Conservation (phyloP, 139 green algal species). For the Tetraselmis striata region DNA sequence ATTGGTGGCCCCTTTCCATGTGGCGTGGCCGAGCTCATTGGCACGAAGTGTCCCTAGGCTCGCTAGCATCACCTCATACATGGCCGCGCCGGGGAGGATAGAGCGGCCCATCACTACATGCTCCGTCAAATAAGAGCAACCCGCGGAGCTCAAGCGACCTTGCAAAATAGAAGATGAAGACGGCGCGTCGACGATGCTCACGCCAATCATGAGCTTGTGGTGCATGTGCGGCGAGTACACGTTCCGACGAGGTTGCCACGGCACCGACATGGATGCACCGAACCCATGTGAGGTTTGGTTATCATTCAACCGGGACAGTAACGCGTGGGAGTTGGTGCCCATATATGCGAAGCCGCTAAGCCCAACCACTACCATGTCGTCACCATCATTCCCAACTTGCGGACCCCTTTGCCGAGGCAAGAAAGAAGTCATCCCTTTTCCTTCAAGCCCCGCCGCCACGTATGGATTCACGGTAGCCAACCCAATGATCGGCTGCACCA, state of each 20-base stretch:
- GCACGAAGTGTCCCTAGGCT: not conserved
- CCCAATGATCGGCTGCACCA: slow-evolving; percentile 38
- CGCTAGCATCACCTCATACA: not conserved
- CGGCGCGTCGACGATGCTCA: not conserved
- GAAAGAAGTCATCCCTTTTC: not conserved
- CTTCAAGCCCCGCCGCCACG: slow-evolving; percentile 10
- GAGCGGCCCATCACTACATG: slow-evolving; percentile 31
- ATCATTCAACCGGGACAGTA: not conserved
- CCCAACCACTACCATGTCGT: not conserved
- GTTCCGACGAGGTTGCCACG: not conserved
- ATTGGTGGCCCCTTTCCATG: not conserved
- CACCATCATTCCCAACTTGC: not conserved
- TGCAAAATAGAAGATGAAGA: not conserved
- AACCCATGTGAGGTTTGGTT: not conserved
- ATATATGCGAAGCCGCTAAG: slow-evolving; percentile 53
- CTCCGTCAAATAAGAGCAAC: slow-evolving; percentile 49
- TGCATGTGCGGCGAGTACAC: not conserved
- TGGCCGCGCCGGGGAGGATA: slow-evolving; percentile 14
- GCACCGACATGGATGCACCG: not conserved
- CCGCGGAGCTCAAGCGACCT: not conserved
- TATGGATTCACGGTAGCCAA: slow-evolving; percentile 53
- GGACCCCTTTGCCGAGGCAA: not conserved
- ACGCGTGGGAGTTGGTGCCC: slow-evolving; percentile 42
- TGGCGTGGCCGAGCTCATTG: not conserved
- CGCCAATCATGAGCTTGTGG: not conserved